Base-by-base conservation (phyloP, 352 stramenopile species). In the Peronosclerospora sorghi region DNA sequence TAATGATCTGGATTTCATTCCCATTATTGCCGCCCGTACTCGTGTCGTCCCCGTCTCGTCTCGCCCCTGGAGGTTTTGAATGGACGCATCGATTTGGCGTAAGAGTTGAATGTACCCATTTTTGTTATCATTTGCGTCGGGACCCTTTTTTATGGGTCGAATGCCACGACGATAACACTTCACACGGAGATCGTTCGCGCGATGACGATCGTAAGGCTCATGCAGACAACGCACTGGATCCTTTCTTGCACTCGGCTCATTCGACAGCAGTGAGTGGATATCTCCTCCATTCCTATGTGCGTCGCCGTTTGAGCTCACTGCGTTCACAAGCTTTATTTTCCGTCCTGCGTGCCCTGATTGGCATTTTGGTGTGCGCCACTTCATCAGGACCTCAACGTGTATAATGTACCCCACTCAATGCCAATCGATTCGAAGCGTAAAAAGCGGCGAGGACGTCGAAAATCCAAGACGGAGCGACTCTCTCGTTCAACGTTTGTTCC, bases 51-150 rank as follows among this genome's bases (percentile, higher is more conserved):
- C 52, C 49, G 14, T 41, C 56, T 19, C 55, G 58, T 21, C 64
- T 65, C 12, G 58, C 36, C 9, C 43, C 23, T 44, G 50, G 49
- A 40, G 32, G 30, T 39, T 34, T 27, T 32, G 42, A 47, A 40
- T 40, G 1, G 59, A 62, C 26, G 59, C 62, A 52, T 86, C 73
- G 40, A 65, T 66, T 61, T 75, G 70, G 38, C 75, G 70, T 38
- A 88, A 52, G 32, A 88, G 51, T 17, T 76, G 23, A 37, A 88
- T 77, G 56, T 88, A 88, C 12, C 75, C 75, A 57, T 61, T 69
- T 66, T 88, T 88, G 56, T 88, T 88, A 65, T 88, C 75, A 51
- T 88, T 88, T n/a, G 75, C 73, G 35, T 83, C 65, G 2, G 75
- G 75, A 1, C 75, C 75, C 66, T 86, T 88, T 60, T 87, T 88